A percentile compares a stretch with the other conserved stretches of the same genome.
Evolutionary conservation across 352 stramenopile species (phyloP).

Genomic region (Phytophthora pini): DNA sequence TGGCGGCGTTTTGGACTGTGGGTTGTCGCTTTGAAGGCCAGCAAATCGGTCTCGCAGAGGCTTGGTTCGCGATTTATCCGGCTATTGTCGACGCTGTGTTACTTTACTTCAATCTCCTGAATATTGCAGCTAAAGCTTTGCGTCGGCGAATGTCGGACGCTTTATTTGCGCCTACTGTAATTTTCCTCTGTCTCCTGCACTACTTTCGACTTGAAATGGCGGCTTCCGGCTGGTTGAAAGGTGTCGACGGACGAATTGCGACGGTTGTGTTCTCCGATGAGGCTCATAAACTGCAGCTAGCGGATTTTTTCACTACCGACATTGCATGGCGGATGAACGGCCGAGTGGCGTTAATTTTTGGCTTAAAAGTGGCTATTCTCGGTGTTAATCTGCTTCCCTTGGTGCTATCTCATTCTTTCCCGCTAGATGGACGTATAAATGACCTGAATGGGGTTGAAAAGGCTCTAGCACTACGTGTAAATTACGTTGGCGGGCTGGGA

Average conservation of each 20-base stretch:
- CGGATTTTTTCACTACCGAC: too few relatives aligned
- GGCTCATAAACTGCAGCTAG: too few relatives aligned
- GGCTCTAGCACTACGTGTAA: background rate
- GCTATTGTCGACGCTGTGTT: conserved; percentile 8
- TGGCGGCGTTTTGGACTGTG: conserved; percentile 23
- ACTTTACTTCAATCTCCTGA: conserved; percentile 45
- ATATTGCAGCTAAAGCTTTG: conserved; percentile 29
- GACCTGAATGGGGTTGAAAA: background rate
- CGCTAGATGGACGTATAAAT: background rate
- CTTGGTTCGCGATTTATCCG: conserved; percentile 46
- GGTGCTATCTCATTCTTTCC: background rate
- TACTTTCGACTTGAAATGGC: background rate
- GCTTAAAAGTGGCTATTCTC: background rate
- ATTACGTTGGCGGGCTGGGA: too few relatives aligned
- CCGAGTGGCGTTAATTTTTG: background rate
- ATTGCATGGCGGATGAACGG: background rate
- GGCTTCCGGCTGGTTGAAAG: background rate
- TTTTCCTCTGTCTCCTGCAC: background rate
- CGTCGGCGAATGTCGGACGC: background rate
- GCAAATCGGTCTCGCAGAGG: conserved; percentile 29
- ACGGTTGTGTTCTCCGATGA: too few relatives aligned
- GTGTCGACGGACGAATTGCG: background rate
- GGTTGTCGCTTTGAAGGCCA: conserved; percentile 40
- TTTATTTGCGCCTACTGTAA: background rate
- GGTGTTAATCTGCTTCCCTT: background rate